Percentiles rank a stretch among this genome's conserved stretches.
Evolutionary conservation across 1,284 basidiomycete species (phyloP).

Genomic region (Paramarasmius palmivorus): DNA sequence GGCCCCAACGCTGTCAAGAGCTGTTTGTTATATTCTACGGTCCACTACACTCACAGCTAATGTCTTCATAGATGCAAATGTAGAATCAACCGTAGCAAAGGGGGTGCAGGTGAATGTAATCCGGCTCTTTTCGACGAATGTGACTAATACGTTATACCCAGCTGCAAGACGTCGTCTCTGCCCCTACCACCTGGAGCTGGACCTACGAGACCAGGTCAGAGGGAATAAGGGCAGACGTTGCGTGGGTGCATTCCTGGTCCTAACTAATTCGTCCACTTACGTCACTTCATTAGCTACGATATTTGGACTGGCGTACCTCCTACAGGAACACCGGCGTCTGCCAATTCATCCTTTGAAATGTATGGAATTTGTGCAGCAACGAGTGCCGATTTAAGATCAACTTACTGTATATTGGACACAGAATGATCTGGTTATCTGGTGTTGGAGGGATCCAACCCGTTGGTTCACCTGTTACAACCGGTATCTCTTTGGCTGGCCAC

Average conservation of each 20-base stretch:
- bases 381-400: background rate
- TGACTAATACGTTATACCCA: slow-evolving; percentile 18
- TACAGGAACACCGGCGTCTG: slow-evolving; percentile 45
- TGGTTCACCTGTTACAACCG: slow-evolving; percentile 47
- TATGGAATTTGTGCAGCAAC: slow-evolving; percentile 24
- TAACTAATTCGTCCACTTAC: too few species aligned
- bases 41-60: background rate
- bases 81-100: slow-evolving; percentile 43
- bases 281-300: slow-evolving; percentile 44
- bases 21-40: slow-evolving; percentile 35
- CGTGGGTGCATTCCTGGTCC: slow-evolving; percentile 33
- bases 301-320: slow-evolving; percentile 52
- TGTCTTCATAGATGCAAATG: slow-evolving; percentile 39
- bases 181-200: slow-evolving; percentile 55
- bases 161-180: slow-evolving; percentile 42
- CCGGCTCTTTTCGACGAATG: background rate
- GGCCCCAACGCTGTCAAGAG: slow-evolving; percentile 55
- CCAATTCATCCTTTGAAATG: slow-evolving; percentile 56
- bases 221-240: slow-evolving; percentile 55
- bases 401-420: slow-evolving; percentile 18
- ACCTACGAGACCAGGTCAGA: slow-evolving; percentile 42
- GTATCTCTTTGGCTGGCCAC: slow-evolving; percentile 45
- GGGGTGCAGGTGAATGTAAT: slow-evolving; percentile 40
- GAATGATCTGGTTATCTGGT: slow-evolving; percentile 65
- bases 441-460: slow-evolving; percentile 62